A percentile compares a stretch with the other conserved stretches of the same genome.
Conservation (phyloP, 176 grass and related monocot species). For the Aegilops bicornis region DNA sequence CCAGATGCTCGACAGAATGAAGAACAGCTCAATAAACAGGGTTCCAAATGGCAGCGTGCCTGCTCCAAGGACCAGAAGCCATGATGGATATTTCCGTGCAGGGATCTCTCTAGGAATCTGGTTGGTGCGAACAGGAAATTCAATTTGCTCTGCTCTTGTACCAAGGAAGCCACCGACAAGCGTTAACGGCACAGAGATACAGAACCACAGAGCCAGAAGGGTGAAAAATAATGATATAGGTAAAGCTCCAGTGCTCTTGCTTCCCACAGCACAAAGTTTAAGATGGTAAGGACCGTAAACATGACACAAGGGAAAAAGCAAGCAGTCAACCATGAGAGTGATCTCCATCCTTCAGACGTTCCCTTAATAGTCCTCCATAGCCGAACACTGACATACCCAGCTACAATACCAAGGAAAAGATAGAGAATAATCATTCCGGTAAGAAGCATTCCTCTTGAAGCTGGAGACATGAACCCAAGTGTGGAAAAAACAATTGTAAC, state of each 20-base stretch:
- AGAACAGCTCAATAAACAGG: slow-evolving; percentile 87
- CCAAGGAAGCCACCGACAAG: slow-evolving; percentile 67
- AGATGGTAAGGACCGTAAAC: slow-evolving; percentile 59
- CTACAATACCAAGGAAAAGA: slow-evolving; percentile 76
- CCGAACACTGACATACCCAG: slow-evolving; percentile 65
- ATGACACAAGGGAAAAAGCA: slow-evolving; percentile 85
- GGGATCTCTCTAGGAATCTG: slow-evolving; percentile 88
- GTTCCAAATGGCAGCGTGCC: slow-evolving; percentile 75
- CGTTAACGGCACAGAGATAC: slow-evolving; percentile 77
- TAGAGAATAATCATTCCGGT: slow-evolving; percentile 90
- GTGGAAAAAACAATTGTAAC: slow-evolving; percentile 74
- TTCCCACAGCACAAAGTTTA: slow-evolving; percentile 86
- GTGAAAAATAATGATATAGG: slow-evolving; percentile 85
- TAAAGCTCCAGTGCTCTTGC: slow-evolving; percentile 77
- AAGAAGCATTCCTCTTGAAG: slow-evolving; percentile 83
- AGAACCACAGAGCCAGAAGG: slow-evolving; percentile 80
- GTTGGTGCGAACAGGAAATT: slow-evolving; percentile 75
- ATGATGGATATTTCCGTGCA: slow-evolving; percentile 69
- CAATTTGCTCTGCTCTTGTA: slow-evolving; percentile 59
- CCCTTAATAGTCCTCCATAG: slow-evolving; percentile 78
- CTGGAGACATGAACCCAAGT: slow-evolving; percentile 89
- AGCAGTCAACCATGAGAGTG: slow-evolving; percentile 66
- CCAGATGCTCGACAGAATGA: slow-evolving; percentile 84
- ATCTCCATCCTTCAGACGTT: slow-evolving; percentile 65
- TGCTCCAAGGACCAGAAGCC: slow-evolving; percentile 80